A percentile compares a stretch with the other conserved stretches of the same genome.
phyloP scores from a whole-genome alignment of 257 asterid genomes.

The Nicotiana otophora region DNA sequence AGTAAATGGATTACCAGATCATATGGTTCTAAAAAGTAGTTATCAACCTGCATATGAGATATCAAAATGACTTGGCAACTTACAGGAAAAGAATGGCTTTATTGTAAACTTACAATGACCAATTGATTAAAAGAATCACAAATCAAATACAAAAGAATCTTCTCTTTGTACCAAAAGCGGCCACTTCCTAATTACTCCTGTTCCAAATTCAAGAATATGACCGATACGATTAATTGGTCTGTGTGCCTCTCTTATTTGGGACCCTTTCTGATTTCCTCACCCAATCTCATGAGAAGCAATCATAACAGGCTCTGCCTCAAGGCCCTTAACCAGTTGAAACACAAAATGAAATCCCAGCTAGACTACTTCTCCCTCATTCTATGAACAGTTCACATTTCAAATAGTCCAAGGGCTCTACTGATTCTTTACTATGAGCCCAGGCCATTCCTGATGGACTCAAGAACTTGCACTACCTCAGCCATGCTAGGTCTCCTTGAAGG shows the following conservation, averaged over 20 bases:
- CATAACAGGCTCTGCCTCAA: neutral
- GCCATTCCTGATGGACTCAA: slow-evolving; percentile 76
- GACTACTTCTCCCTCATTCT: neutral
- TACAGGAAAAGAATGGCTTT: slow-evolving; percentile 22
- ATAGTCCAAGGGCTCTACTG: neutral
- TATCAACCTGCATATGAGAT: neutral
- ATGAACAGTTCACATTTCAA: slow-evolving; percentile 6
- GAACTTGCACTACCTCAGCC: slow-evolving; percentile 93
- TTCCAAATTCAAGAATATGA: slow-evolving; percentile 6
- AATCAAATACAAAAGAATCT: slow-evolving; percentile 58
- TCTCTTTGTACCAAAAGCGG: slow-evolving; percentile 16
- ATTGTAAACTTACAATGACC: slow-evolving; percentile 34
- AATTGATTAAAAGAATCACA: slow-evolving; percentile 23
- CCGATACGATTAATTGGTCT: neutral
- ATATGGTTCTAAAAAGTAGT: neutral
- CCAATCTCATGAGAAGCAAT: neutral
- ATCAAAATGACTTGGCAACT: neutral
- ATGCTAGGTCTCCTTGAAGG: slow-evolving; percentile 81
- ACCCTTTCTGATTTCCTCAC: neutral
- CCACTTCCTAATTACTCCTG: slow-evolving; percentile 2
- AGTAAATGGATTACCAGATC: neutral
- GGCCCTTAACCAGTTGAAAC: neutral
- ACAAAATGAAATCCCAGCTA: neutral
- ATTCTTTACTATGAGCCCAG: slow-evolving; percentile 30
- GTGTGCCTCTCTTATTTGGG: neutral